A percentile compares a stretch with the other conserved stretches of the same genome.
Evolutionary conservation across 495 filamentous ascomycete genomes (phyloP).

Genomic region (Aspergillus taichungensis): DNA sequence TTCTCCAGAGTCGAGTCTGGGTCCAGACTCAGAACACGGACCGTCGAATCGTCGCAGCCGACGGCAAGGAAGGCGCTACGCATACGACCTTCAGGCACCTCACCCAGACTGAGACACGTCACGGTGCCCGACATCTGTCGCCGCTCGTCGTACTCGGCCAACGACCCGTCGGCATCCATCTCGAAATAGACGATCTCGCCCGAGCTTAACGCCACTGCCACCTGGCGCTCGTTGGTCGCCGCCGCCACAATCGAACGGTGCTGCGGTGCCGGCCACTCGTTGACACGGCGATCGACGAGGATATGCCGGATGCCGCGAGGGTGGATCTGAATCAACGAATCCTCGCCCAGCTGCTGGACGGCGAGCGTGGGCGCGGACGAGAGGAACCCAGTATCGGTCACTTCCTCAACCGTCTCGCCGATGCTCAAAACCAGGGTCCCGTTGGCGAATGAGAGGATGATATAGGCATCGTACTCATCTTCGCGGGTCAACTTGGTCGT

Average conservation of each 20-base stretch:
- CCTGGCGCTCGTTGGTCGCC: slow-evolving; percentile 85
- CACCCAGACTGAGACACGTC: slow-evolving; percentile 85
- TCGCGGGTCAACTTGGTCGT: slow-evolving; percentile 77
- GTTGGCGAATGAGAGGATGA: slow-evolving; percentile 60
- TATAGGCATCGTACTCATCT: slow-evolving; percentile 80
- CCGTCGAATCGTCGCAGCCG: slow-evolving; percentile 92
- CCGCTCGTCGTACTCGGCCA: slow-evolving; percentile 93
- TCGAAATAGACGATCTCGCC: slow-evolving; percentile 98
- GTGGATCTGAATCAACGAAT: slow-evolving; percentile 89
- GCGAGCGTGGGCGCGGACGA: slow-evolving; percentile 79
- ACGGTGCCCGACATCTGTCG: slow-evolving; percentile 94
- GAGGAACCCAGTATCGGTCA: slow-evolving; percentile 85
- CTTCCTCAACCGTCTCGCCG: slow-evolving; percentile 92
- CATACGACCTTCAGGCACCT: slow-evolving; percentile 79
- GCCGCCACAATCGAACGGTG: slow-evolving; percentile 95
- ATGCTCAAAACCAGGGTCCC: slow-evolving; percentile 83
- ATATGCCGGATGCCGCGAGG: slow-evolving; percentile 92
- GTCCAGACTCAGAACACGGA: slow-evolving; percentile 83
- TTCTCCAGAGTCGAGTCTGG: slow-evolving; percentile 84
- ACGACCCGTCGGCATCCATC: slow-evolving; percentile 80
- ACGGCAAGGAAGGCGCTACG: slow-evolving; percentile 88
- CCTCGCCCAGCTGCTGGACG: slow-evolving; percentile 88
- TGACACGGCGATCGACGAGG: slow-evolving; percentile 65
- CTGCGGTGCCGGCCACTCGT: slow-evolving; percentile 89
- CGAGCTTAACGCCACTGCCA: slow-evolving; percentile 86